Evolutionary conservation across 2,329 filamentous ascomycete species (phyloP).

Genomic region (Torrubiella hemipterigena): DNA sequence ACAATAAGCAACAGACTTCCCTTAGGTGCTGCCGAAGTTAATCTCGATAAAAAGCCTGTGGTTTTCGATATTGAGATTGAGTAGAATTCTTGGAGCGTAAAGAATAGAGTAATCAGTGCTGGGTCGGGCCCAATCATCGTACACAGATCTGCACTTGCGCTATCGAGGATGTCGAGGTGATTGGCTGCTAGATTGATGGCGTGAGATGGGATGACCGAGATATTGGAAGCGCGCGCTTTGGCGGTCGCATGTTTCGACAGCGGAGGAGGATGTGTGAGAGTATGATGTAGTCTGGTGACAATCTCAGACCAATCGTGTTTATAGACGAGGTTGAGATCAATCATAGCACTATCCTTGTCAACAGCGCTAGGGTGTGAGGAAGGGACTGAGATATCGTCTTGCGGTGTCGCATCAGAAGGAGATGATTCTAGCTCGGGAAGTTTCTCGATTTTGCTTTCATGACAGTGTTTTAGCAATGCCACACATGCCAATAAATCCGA

Average conservation of each 20-base stretch:
- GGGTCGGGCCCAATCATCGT: constrained; percentile 7
- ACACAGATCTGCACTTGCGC: constrained; percentile 5
- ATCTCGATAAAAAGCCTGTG: constrained; percentile 7
- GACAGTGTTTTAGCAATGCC: constrained; percentile 5
- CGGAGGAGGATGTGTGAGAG: constrained; percentile 7
- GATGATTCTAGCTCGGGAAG: constrained; percentile 1
- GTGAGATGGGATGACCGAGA: constrained; percentile 7
- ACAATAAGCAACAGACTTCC: constrained; percentile 9
- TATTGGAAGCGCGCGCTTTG: constrained; percentile 8
- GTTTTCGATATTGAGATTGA: constrained; percentile 8
- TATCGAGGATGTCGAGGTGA: constrained; percentile 6
- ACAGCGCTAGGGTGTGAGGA: constrained; percentile 3
- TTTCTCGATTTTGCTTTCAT: constrained; percentile 5
- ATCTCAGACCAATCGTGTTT: constrained; percentile 9
- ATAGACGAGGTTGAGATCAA: constrained; percentile 8
- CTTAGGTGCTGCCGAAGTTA: constrained; percentile 7
- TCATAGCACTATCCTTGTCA: constrained; percentile 4
- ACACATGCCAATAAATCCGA: constrained; percentile 9
- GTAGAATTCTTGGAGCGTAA: constrained; percentile 11
- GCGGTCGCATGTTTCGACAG: constrained; percentile 11
- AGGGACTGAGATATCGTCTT: constrained; percentile 1
- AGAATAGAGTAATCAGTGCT: constrained; percentile 8
- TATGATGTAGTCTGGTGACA: constrained; percentile 7
- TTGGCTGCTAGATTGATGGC: constrained; percentile 6
- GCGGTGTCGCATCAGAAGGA: constrained; percentile 2